phyloP scores from a whole-genome alignment of 2,329 filamentous ascomycete species.

The Daldinia sp. region DNA sequence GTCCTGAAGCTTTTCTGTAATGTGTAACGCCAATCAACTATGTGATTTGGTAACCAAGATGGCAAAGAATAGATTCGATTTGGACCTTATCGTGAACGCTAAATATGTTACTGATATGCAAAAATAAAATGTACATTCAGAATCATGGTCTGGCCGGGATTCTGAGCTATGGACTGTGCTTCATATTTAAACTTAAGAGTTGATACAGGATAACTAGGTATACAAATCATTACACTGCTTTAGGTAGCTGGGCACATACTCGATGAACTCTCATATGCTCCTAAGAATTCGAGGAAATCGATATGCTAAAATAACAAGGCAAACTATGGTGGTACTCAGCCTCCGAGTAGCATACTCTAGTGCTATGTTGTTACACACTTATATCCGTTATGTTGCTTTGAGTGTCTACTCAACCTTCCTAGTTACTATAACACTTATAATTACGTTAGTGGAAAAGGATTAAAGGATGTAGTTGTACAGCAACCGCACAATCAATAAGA shows the following conservation, averaged over 20 bases:
- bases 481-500: background rate
- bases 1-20: background rate
- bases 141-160: background rate
- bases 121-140: background rate
- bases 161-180: background rate
- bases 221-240: background rate
- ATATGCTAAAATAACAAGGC: background rate
- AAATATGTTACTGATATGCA: background rate
- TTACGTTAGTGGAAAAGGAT: background rate
- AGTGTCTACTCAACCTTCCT: background rate
- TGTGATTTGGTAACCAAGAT: background rate
- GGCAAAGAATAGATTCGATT: too few species aligned
- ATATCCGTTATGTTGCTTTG: too few species aligned
- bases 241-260: background rate
- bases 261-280: background rate
- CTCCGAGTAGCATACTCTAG: background rate
- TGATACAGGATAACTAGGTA: too few species aligned
- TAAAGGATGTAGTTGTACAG: background rate
- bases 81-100: too few species aligned
- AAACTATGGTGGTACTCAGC: background rate
- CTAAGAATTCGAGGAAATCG: background rate
- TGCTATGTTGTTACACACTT: background rate
- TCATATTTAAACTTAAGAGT: background rate
- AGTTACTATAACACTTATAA: background rate
- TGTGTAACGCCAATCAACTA: background rate